phyloP scores from a whole-genome alignment of 495 filamentous ascomycete genomes.

The Hyaloscypha finlandica region DNA sequence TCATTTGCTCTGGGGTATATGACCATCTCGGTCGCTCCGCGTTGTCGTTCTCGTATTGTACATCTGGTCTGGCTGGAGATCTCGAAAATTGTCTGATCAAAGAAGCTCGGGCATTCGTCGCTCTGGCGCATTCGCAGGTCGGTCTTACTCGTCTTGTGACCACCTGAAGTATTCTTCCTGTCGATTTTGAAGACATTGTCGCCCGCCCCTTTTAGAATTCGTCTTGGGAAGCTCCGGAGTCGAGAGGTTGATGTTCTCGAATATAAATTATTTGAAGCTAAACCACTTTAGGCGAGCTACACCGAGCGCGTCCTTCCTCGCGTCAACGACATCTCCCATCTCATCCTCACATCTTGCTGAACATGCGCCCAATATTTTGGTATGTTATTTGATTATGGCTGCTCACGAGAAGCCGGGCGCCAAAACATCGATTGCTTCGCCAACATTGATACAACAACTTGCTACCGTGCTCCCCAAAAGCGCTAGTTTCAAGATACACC shows the following conservation, averaged over 20 bases:
- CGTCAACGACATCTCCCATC: slow-evolving; percentile 5
- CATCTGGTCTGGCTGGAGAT: slow-evolving; percentile 17
- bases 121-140: slow-evolving; percentile 18
- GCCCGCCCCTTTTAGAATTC: not conserved
- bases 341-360: slow-evolving; percentile 9
- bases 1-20: slow-evolving; percentile 75
- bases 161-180: slow-evolving; percentile 19
- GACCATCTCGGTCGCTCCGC: slow-evolving; percentile 72
- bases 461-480: slow-evolving; percentile 70
- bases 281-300: slow-evolving; percentile 17
- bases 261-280: slow-evolving; percentile 24
- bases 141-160: slow-evolving; percentile 14
- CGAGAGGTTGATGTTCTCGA: not conserved
- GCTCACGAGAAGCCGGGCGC: slow-evolving; percentile 29
- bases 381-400: slow-evolving; percentile 28
- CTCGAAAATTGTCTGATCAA: slow-evolving; percentile 27
- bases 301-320: slow-evolving; percentile 12
- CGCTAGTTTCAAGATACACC: slow-evolving; percentile 72
- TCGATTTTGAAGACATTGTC: slow-evolving; percentile 30
- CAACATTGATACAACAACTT: slow-evolving; percentile 51
- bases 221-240: not conserved
- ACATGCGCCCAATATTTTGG: slow-evolving; percentile 30
- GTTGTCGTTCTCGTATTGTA: slow-evolving; percentile 39
- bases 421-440: slow-evolving; percentile 27
- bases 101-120: slow-evolving; percentile 2